Conservation (phyloP, 371 early-diverging fungal genomes). For the Lichtheimia hyalospora region DNA sequence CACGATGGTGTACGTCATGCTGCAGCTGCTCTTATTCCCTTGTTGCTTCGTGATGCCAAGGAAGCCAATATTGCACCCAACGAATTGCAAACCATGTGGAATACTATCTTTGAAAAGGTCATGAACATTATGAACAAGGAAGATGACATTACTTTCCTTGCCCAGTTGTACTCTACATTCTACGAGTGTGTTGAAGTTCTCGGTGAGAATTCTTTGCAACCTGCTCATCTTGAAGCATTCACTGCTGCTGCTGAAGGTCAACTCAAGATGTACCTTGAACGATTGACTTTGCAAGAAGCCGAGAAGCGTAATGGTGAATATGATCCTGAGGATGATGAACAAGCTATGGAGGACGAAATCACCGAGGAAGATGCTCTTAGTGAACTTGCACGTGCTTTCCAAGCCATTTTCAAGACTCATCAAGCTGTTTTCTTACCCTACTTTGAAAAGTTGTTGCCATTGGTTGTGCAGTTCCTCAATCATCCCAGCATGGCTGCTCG, state of each 20-base stretch:
- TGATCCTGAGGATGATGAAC: slow-evolving; percentile 91
- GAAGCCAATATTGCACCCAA: slow-evolving; percentile 46
- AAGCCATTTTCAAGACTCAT: slow-evolving; percentile 72
- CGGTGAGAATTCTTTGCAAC: slow-evolving; percentile 65
- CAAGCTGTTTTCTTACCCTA: slow-evolving; percentile 70
- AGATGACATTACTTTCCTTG: slow-evolving; percentile 76
- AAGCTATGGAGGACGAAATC: slow-evolving; percentile 77
- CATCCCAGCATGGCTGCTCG: slow-evolving; percentile 71
- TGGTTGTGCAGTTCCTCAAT: slow-evolving; percentile 59
- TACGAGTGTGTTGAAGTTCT: slow-evolving; percentile 71
- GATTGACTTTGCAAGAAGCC: slow-evolving; percentile 71
- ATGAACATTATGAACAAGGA: slow-evolving; percentile 71
- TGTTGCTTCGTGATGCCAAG: slow-evolving; percentile 69
- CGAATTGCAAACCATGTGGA: slow-evolving; percentile 60
- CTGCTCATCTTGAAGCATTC: slow-evolving; percentile 65
- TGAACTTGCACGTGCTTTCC: slow-evolving; percentile 76
- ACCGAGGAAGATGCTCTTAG: slow-evolving; percentile 80
- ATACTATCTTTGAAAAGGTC: slow-evolving; percentile 66
- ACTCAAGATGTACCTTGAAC: slow-evolving; percentile 67
- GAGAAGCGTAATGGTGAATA: slow-evolving; percentile 74
- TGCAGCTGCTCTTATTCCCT: slow-evolving; percentile 82
- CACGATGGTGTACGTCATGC: slow-evolving; percentile 94
- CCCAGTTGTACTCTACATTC: slow-evolving; percentile 76
- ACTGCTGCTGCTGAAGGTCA: slow-evolving; percentile 67
- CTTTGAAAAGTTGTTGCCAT: slow-evolving; percentile 79